A percentile compares a stretch with the other conserved stretches of the same genome.
These are phyloP conservation scores for Fusarium torreyae DNA, from an alignment of 2,329 filamentous ascomycete genomes.

Conservation along the genomic window DNA sequence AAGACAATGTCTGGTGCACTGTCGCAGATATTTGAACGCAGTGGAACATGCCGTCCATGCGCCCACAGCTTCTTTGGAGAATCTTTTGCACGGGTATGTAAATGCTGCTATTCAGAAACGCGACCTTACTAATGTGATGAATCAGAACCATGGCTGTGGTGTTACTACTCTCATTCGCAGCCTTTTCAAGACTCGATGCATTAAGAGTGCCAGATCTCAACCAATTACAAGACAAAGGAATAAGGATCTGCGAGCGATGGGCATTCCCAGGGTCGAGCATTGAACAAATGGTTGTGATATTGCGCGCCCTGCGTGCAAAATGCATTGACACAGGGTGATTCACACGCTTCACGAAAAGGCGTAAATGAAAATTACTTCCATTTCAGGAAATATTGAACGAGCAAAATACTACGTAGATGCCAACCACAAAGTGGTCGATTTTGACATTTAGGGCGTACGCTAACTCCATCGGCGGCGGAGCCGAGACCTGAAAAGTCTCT, in stretches of 20 bases:
- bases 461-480: not conserved
- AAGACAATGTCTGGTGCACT: conserved; percentile 35
- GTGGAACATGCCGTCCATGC: conserved; percentile 35
- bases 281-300: conserved; percentile 43
- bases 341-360: accelerated
- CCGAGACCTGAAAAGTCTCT: not conserved
- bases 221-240: conserved; percentile 39
- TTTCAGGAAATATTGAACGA: too few relatives aligned
- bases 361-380: not conserved
- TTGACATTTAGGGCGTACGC: conserved; percentile 35
- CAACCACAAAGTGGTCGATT: not conserved
- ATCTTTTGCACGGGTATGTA: conserved; percentile 37
- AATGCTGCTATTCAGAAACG: accelerated
- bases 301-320: conserved; percentile 39
- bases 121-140: not conserved
- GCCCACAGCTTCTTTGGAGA: conserved; percentile 34
- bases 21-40: conserved; percentile 27
- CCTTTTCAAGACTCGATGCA: conserved; percentile 30
- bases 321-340: conserved; percentile 37
- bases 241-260: conserved; percentile 41
- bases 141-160: conserved; percentile 40
- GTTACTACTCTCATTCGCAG: conserved; percentile 35
- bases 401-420: not conserved
- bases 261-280: conserved; percentile 41
- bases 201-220: conserved; percentile 37